Evolutionary conservation across 169 alveolate species (phyloP), one percentile per base, ranked within the genome.

Genomic region (Plasmodium falciparum): DNA sequence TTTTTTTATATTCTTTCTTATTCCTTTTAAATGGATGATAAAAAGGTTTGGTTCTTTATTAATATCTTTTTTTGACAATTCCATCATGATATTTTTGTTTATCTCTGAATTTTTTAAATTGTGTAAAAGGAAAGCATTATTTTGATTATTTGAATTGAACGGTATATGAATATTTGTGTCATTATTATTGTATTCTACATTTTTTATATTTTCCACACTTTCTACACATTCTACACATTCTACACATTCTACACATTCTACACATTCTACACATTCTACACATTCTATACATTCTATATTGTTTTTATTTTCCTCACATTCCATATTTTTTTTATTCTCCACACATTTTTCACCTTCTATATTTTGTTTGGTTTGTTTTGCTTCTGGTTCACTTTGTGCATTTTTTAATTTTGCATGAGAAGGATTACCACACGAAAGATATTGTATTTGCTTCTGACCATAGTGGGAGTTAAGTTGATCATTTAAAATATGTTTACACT

Each of bases 11-110:
- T 39, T 11, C 11, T 22, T 47, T 13, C 63, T 76, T 7, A 76
- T 26, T 11, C 47, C 20, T 39, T 65, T 76, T 29, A 76, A 54
- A 7, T 52, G n/a, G 7, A 45, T 43, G 6, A 2, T 26, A 69
- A 52, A 76, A 2, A 7, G 1, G 47, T 76, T 15, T 15, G 26
- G 58, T 1, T 76, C 43, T 76, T 63, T 76, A 17, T 29, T 58
- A 33, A 76, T 49, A 12, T 76, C 89, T 59, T 63, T 8, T 49
- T 62, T 63, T 24, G 56, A 69, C 39, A 74, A 54, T 33, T 39
- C 33, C 50, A 24, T 0, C n/a, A 66, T 12, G 17, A 70, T 13
- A 43, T 70, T 24, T 22, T 66, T 59, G 58, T 63, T 22, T 5
- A 1, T 0, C 39, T 17, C 39, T n/a, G 11, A 9, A 24, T 22